Percentiles rank a stretch among this genome's conserved stretches.
These are phyloP conservation scores for Neophaeococcomyces mojaviensis DNA, from an alignment of 2,329 filamentous ascomycete species.

Conservation along the genomic window DNA sequence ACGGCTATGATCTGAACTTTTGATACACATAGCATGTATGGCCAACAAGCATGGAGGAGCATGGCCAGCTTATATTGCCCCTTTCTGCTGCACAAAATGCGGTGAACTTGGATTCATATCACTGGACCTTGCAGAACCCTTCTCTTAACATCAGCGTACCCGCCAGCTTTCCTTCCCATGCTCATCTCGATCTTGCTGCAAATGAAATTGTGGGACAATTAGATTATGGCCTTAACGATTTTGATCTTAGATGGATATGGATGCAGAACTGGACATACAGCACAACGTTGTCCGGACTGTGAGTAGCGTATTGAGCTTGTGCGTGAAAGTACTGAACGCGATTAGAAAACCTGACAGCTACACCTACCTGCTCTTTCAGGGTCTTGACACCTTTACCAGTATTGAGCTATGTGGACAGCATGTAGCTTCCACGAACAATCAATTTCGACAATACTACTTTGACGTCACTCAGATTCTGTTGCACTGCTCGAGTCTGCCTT, in stretches of 20 bases:
- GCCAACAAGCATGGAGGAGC: not conserved
- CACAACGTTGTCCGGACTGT: slow-evolving; percentile 37
- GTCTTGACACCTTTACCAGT: slow-evolving; percentile 54
- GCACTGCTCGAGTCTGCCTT: slow-evolving; percentile 34
- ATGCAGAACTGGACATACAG: slow-evolving; percentile 56
- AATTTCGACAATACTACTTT: slow-evolving; percentile 56
- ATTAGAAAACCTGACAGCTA: no score
- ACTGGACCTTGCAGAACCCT: slow-evolving; percentile 41
- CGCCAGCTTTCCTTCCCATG: slow-evolving; percentile 50
- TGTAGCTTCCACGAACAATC: slow-evolving; percentile 53
- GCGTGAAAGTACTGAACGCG: no score
- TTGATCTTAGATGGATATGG: slow-evolving; percentile 53
- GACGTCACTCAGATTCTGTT: slow-evolving; percentile 44
- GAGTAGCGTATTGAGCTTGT: no score
- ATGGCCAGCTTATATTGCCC: not conserved
- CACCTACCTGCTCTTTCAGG: slow-evolving; percentile 49
- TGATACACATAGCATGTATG: not conserved
- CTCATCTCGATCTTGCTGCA: slow-evolving; percentile 50
- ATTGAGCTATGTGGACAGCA: slow-evolving; percentile 48
- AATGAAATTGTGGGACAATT: slow-evolving; percentile 47
- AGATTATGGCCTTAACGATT: slow-evolving; percentile 53
- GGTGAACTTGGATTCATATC: slow-evolving; percentile 35
- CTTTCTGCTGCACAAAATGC: slow-evolving; percentile 26
- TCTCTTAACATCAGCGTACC: slow-evolving; percentile 46
- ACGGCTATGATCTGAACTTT: no score